Evolutionary conservation across 768 basidiomycete genomes (phyloP).

Genomic region (Hemileccinum rubropunctum): DNA sequence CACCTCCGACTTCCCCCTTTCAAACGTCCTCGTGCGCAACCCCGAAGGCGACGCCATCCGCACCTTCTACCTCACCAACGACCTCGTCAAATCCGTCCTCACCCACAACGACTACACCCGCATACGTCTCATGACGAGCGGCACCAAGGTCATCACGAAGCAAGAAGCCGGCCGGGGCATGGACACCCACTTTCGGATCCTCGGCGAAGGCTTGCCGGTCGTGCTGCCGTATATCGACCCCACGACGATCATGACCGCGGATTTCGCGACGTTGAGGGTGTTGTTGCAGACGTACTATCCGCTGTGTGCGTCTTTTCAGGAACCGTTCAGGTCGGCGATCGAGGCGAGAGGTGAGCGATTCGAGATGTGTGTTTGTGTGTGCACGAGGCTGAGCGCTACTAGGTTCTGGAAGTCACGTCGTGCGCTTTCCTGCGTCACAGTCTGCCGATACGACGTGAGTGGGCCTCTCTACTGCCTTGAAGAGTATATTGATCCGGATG

Average conservation of each 20-base stretch:
- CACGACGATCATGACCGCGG: slow-evolving; percentile 55
- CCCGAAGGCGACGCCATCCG: slow-evolving; percentile 68
- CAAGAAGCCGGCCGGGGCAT: slow-evolving; percentile 72
- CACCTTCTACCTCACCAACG: slow-evolving; percentile 86
- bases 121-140: slow-evolving; percentile 86
- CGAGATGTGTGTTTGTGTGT: slow-evolving; percentile 33
- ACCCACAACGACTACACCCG: slow-evolving; percentile 78
- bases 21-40: slow-evolving; percentile 85
- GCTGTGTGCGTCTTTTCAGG: slow-evolving; percentile 57
- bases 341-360: slow-evolving; percentile 51
- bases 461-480: background rate
- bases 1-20: slow-evolving; percentile 63
- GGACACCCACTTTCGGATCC: slow-evolving; percentile 66
- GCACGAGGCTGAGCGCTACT: background rate
- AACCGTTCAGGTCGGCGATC: slow-evolving; percentile 55
- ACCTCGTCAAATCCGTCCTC: slow-evolving; percentile 78
- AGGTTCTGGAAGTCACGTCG: slow-evolving; percentile 73
- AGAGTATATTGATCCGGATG: background rate
- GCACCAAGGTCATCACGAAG: slow-evolving; percentile 89
- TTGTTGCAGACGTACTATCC: slow-evolving; percentile 83
- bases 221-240: slow-evolving; percentile 80
- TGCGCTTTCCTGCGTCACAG: slow-evolving; percentile 60
- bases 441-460: slow-evolving; percentile 55
- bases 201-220: slow-evolving; percentile 82
- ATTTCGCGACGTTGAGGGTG: slow-evolving; percentile 55